Evolutionary conservation across 2,329 filamentous ascomycete genomes (phyloP).

Genomic region (Nemania diffusa): DNA sequence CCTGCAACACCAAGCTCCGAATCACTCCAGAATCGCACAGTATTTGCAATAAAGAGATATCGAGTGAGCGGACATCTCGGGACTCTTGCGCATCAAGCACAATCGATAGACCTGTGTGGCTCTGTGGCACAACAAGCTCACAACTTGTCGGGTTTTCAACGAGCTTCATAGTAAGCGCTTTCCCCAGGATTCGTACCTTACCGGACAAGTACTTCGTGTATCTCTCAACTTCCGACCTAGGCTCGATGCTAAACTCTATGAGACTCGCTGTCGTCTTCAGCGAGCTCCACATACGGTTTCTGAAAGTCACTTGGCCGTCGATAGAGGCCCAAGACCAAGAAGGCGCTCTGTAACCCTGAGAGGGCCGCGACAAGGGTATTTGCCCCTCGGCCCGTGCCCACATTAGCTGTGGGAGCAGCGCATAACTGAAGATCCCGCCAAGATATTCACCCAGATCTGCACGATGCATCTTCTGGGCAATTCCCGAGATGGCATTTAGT

Average conservation of each 20-base stretch:
- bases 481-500: conserved; percentile 11
- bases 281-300: conserved; percentile 7
- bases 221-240: conserved; percentile 3
- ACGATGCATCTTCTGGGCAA: conserved; percentile 17
- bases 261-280: conserved; percentile 1
- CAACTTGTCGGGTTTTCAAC: neutral
- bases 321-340: conserved; percentile 13
- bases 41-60: conserved; percentile 9
- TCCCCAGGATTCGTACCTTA: conserved; percentile 1
- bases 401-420: conserved; percentile 14
- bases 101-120: neutral
- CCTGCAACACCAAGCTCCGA: conserved; percentile 7
- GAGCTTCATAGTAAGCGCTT: neutral
- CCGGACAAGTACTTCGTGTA: conserved; percentile 4
- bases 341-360: conserved; percentile 3
- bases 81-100: conserved; percentile 5
- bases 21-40: conserved; percentile 3
- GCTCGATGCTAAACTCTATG: neutral
- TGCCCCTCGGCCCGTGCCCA: conserved; percentile 15
- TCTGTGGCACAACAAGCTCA: conserved; percentile 4
- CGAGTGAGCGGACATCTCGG: neutral
- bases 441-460: conserved; percentile 14
- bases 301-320: conserved; percentile 9
- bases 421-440: conserved; percentile 12
- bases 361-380: conserved; percentile 5